Base-by-base conservation (phyloP, 2,329 filamentous ascomycete genomes). In the Macrophomina phaseolina region DNA sequence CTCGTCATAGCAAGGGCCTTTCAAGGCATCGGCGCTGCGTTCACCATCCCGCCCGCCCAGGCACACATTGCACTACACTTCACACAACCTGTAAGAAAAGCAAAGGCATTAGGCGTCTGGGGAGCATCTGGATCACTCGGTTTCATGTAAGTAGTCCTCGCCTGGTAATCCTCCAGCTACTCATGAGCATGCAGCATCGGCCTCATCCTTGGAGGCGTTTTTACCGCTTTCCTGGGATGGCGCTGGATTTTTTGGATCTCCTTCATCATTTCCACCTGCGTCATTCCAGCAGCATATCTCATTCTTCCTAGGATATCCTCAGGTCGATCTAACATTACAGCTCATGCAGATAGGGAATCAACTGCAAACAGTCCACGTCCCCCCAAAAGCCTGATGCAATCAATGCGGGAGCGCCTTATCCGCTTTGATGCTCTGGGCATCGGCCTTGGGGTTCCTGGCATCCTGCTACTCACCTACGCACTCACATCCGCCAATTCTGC, bases 221-320 rank as follows among this genome's bases (percentile, higher is more conserved):
- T 67, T 6, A 67, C 66, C 4, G 66, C 55, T 9, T 65, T 67
- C 34, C 45, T 67, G 32, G 52, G 62, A 16, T 67, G 66, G 66
- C 38, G 53, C 7, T 67, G 66, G 66, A 65, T 67, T 46, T 67
- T 61, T 46, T 67, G 66, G 66, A 65, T 61, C 28, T 67, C 66
- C 0, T n/a, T 67, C 14, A 67, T 67, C 28, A 42, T 67, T 0
- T 67, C 66, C 5, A 46, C 14, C 32, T 14, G 61, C 18, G 62
- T 67, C 16, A 60, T 62, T n/a, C 66, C 66, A 4, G 52, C 53
- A 7, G 66, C 66, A 38, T 67, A 64, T 11, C 30, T 65, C 56
- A 28, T 65, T 23, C 62, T 67, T 1, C 66, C 66, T 7, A 45
- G 42, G 8, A 36, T 34, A 2, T 32, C 34, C 30, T 52, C 66